Evolutionary conservation across 192 early-diverging fungal genomes (phyloP).

Genomic region (Coemansia sp.): DNA sequence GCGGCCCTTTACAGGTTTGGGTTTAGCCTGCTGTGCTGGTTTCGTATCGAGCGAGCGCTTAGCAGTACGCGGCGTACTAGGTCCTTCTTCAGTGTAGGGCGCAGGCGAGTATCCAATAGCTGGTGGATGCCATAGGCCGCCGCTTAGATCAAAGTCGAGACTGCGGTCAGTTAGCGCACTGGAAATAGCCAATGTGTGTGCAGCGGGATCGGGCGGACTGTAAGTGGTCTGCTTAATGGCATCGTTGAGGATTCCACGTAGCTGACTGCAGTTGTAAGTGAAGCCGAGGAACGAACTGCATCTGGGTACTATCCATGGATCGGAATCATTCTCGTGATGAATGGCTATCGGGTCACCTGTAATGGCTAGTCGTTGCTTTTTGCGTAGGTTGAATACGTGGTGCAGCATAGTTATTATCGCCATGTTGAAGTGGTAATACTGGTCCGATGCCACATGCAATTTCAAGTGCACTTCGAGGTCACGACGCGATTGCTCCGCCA

Average conservation of each 20-base stretch:
- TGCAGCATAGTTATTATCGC: conserved; percentile 57
- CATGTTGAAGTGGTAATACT: conserved; percentile 60
- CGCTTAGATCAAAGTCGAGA: conserved; percentile 20
- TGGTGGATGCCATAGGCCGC: conserved; percentile 20
- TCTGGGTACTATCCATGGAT: conserved; percentile 56
- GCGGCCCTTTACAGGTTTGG: conserved; percentile 7
- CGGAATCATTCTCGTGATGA: conserved; percentile 33
- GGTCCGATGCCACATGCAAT: conserved; percentile 51
- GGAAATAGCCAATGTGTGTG: not conserved
- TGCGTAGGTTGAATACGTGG: conserved; percentile 53
- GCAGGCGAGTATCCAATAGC: not conserved
- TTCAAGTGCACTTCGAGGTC: conserved; percentile 54
- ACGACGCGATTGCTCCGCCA: conserved; percentile 49
- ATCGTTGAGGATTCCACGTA: conserved; percentile 49
- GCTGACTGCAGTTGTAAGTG: conserved; percentile 46
- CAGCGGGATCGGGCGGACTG: conserved; percentile 38
- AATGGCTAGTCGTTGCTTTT: conserved; percentile 40
- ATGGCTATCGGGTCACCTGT: conserved; percentile 19
- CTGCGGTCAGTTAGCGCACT: not conserved
- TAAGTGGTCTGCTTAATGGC: conserved; percentile 56
- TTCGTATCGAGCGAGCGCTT: conserved; percentile 1
- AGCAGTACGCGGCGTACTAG: not conserved
- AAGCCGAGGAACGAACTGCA: conserved; percentile 55
- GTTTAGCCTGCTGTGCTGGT: not conserved
- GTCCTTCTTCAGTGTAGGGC: no score